These are phyloP conservation scores for Madurella fahalii DNA, from an alignment of 2,329 filamentous ascomycete species.

Conservation along the genomic window DNA sequence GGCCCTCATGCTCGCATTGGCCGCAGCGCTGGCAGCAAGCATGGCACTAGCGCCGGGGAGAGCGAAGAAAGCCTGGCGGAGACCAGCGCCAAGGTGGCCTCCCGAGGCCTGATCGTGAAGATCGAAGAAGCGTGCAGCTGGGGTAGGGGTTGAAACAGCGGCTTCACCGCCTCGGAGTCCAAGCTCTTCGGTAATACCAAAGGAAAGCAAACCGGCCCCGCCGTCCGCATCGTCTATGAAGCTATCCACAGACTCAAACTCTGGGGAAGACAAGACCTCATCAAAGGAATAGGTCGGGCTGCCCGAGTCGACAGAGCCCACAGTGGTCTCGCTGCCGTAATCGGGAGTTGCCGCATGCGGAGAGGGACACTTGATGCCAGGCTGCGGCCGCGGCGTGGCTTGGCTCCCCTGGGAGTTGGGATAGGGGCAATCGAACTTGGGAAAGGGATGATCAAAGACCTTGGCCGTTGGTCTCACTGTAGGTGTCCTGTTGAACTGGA, in stretches of 20 bases:
- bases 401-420: not conserved
- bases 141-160: constrained; percentile 2
- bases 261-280: constrained; percentile 2
- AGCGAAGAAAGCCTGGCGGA: constrained; percentile 6
- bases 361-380: not conserved
- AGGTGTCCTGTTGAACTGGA: not conserved
- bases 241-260: constrained; percentile 3
- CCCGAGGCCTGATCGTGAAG: not conserved
- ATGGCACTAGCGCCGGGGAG: not conserved
- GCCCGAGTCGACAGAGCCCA: constrained; percentile 10
- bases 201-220: constrained; percentile 10
- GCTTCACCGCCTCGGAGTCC: not conserved
- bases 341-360: constrained; percentile 8
- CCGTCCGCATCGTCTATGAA: constrained; percentile 6
- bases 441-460: not conserved
- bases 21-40: not conserved
- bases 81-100: constrained; percentile 9
- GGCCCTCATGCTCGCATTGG: not conserved
- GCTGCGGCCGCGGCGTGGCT: not conserved
- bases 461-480: not conserved
- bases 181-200: constrained; percentile 3
- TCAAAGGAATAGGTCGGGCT: constrained; percentile 10
- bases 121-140: not conserved
- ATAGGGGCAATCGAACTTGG: not conserved
- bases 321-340: constrained; percentile 19